Base-by-base conservation (phyloP, 2,329 filamentous ascomycete species). In the Aspergillus sp. region DNA sequence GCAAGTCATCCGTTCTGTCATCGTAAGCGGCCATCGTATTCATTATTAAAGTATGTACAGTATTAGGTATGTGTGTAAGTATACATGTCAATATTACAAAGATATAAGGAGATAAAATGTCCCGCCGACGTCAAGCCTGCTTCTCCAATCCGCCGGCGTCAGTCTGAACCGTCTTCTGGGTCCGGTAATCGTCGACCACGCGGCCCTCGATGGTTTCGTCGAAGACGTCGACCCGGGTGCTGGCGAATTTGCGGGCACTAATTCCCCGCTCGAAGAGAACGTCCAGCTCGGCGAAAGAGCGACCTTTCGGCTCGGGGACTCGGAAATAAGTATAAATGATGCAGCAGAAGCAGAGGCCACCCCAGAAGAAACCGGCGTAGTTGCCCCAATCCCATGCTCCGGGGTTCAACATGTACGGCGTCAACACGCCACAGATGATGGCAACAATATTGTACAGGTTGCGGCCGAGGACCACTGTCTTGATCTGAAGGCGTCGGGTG, bases 371-470 rank as follows among this genome's bases (percentile, higher is more conserved):
- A 29, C 92, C 92, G 0, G 92, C 85, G 68, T 85, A 95, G 77
- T 95, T 95, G 61, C 86, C 83, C 92, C 92, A 96, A 76, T 96
- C 81, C 92, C 93, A 96, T 0, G 87, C 89, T 1, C 81, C 83
- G 0, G 92, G 91, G 77, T 96, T 96, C 47, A 96, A 83, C 92
- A 96, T 96, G 77, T 96, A 96, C 0, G 92, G 92, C 0, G 91
- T 96, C 46, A 96, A 77, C 4, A 96, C 89, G 54, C 87, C 88
- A 71, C 87, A 91, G 68, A 96, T 78, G 65, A 97, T 96, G 63
- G 85, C 89, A 49, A 93, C 90, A 54, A 96, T 80, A 69, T 95
- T 93, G 81, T 90, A 90, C 50, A 92, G 79, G 67, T 91, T 90
- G 57, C 92, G 89, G 1, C 90, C 92, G 2, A 96, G 84, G 1